phyloP scores from a whole-genome alignment of 2,329 filamentous ascomycete species.

The Cordyceps cateniannulata region DNA sequence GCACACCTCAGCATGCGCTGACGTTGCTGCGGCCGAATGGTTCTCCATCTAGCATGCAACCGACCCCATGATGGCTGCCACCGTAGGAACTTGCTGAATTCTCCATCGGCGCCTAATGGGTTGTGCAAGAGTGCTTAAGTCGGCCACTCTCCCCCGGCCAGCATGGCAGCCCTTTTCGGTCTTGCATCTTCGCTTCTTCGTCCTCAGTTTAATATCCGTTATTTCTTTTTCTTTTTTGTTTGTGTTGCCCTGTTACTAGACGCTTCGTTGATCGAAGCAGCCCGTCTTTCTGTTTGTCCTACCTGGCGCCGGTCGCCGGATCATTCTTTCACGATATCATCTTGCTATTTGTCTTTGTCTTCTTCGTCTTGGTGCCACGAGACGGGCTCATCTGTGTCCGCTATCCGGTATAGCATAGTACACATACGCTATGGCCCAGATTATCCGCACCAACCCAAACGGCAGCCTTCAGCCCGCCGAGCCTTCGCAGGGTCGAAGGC shows the following conservation, averaged over 20 bases:
- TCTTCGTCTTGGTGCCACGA: background rate
- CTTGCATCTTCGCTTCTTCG: conserved; percentile 27
- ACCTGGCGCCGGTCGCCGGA: conserved; percentile 32
- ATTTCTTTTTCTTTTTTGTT: conserved; percentile 26
- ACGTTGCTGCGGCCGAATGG: background rate
- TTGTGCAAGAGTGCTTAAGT: conserved; percentile 14
- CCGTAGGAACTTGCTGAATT: background rate
- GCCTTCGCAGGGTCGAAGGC: conserved; percentile 51
- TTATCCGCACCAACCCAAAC: conserved; percentile 13
- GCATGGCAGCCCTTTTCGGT: conserved; percentile 15
- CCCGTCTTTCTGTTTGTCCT: conserved; percentile 30
- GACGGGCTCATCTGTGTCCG: conserved; percentile 5
- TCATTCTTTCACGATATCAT: conserved; percentile 16
- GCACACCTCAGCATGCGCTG: background rate
- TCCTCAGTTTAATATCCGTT: conserved; percentile 21
- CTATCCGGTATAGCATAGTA: conserved; percentile 12
- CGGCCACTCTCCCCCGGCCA: conserved; percentile 10
- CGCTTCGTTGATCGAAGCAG: conserved; percentile 40
- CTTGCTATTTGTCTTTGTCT: conserved; percentile 9
- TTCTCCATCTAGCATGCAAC: conserved; percentile 4
- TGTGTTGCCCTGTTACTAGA: conserved; percentile 20
- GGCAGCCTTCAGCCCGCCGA: conserved; percentile 38
- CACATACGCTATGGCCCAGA: conserved; percentile 6
- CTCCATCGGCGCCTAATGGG: conserved; percentile 3
- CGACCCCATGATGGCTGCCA: conserved; percentile 5